Base-by-base conservation (phyloP, 371 early-diverging fungal genomes). In the Rhizopus sp. region DNA sequence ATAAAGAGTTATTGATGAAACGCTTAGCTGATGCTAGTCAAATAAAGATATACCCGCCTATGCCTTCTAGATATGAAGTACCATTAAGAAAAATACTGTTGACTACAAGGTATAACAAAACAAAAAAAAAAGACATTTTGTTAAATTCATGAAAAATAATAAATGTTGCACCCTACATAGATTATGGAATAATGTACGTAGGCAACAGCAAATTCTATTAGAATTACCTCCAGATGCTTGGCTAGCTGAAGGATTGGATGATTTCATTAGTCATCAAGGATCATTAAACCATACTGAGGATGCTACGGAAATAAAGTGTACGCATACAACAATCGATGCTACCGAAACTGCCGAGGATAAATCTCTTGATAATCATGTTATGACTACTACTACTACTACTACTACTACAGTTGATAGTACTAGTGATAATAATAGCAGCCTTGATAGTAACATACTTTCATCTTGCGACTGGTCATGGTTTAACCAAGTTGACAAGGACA, bases 161-260 rank as follows among this genome's bases (percentile, higher is more conserved):
- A 30, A 10, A 23, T 23, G 23, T 33, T 34, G 35, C 16, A 13
- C 10, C 10, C 10, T 30, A 13, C 31, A 38, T 59, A 67, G 68
- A 60, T 52, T 67, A 16, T 67, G 63, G 68, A 67, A 67, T 49
- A 47, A 67, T 56, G 68, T 67, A 32, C 60, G 63, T 50, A 42
- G 55, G 30, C 59, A 63, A 47, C 60, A 63, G 50, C 45, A 59
- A 55, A 35, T 38, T 13, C 50, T 32, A 37, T 49, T 32, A 45
- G 48, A 54, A 42, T 15, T 53, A 10, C 40, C 53, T 23, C 15
- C 50, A 13, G 60, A 63, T 44, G 64, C 54, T 16, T 64, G 59
- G 64, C 23, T 64, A 51, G 32, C 42, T 7, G 44, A 53, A 31
- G 16, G 32, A n/a, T 32, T 53, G 31, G 55, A 42, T 55, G 33